Percentiles rank a stretch among this genome's conserved stretches.
Conservation (phyloP, 108 stramenopile species). For the Nitzschia sp. region DNA sequence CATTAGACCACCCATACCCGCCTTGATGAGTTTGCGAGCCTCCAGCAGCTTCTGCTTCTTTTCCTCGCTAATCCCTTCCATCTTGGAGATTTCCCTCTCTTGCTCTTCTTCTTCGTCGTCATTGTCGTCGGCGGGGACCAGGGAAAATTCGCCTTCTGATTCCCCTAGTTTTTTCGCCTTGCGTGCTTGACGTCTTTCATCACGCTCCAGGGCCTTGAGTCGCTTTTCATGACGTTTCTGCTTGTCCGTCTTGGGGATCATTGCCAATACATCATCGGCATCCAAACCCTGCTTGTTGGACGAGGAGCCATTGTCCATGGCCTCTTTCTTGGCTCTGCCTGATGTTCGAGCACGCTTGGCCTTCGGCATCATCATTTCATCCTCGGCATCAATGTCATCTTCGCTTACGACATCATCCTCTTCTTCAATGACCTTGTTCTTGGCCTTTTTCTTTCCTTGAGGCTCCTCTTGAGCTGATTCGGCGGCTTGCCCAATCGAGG, state of each 20-base stretch:
- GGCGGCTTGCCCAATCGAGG: slow-evolving; percentile 70
- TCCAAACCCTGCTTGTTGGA: slow-evolving; percentile 20
- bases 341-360: neutral
- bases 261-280: slow-evolving; percentile 79
- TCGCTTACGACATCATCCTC: slow-evolving; percentile 53
- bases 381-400: slow-evolving; percentile 11
- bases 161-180: slow-evolving; percentile 69
- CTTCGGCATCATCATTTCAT: slow-evolving; percentile 33
- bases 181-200: slow-evolving; percentile 81
- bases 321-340: slow-evolving; percentile 20
- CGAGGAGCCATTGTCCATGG: slow-evolving; percentile 31
- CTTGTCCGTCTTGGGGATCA: slow-evolving; percentile 98
- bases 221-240: slow-evolving; percentile 95
- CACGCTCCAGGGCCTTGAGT: slow-evolving; percentile 83
- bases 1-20: slow-evolving; percentile 64
- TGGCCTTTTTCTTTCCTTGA: neutral
- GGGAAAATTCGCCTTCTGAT: slow-evolving; percentile 66
- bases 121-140: slow-evolving; percentile 64
- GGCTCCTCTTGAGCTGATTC: slow-evolving; percentile 46
- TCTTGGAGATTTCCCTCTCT: slow-evolving; percentile 16
- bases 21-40: slow-evolving; percentile 86
- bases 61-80: slow-evolving; percentile 70
- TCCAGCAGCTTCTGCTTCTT: slow-evolving; percentile 71
- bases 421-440: slow-evolving; percentile 23
- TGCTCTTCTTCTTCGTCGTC: slow-evolving; percentile 42